These are phyloP conservation scores for Lasiodiplodia gonubiensis DNA, from an alignment of 2,329 filamentous ascomycete genomes.

Conservation along the genomic window DNA sequence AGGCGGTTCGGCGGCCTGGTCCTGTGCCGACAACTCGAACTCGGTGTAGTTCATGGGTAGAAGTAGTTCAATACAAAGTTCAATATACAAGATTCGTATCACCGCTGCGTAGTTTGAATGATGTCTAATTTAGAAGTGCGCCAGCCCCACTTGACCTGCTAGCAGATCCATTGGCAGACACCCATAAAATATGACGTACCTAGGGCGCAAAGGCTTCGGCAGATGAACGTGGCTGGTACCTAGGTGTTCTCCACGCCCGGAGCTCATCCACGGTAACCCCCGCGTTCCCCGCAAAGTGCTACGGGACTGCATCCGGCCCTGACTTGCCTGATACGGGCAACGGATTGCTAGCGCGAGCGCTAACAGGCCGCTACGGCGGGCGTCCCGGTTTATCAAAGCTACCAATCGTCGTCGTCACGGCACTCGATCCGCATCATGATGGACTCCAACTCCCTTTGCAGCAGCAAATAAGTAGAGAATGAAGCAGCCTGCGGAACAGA, in stretches of 20 bases:
- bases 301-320: neutral
- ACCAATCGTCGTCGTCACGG: neutral
- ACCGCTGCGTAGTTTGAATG: no score
- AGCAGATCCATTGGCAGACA: no score
- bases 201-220: neutral
- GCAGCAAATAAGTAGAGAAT: neutral
- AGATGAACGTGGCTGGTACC: neutral
- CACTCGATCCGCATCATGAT: neutral
- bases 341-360: neutral
- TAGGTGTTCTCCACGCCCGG: neutral
- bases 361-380: neutral
- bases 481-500: neutral
- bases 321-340: neutral
- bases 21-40: conserved; percentile 22
- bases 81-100: no score
- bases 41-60: neutral
- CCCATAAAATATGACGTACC: neutral
- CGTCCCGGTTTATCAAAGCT: neutral
- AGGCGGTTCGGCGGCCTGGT: conserved; percentile 11
- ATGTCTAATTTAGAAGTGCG: no score
- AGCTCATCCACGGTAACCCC: neutral
- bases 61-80: no score
- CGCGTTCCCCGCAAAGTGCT: neutral
- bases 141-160: no score
- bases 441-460: neutral